These are phyloP conservation scores for Mangifera indica DNA, from an alignment of 345 rosid species.

Conservation along the genomic window DNA sequence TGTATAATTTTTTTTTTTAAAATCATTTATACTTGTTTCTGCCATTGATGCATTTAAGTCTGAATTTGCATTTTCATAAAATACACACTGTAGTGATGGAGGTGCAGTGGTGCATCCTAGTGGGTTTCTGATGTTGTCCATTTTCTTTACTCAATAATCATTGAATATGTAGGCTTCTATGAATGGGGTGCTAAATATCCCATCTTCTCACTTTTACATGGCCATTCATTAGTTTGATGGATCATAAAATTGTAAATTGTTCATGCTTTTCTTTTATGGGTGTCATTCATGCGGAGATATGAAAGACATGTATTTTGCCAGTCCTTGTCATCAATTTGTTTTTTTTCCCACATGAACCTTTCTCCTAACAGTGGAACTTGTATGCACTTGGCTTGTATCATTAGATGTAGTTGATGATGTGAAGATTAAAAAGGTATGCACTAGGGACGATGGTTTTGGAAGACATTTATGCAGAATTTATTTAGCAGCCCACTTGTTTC, in stretches of 20 bases:
- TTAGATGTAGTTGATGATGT: neutral
- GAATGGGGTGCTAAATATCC: neutral
- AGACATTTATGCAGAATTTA: neutral
- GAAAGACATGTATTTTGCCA: neutral
- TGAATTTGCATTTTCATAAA: too few species aligned
- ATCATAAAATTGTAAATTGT: too few species aligned
- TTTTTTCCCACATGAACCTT: neutral
- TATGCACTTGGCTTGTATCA: neutral
- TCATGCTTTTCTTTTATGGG: neutral
- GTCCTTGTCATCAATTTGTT: neutral
- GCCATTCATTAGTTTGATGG: neutral
- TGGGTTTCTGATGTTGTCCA: neutral
- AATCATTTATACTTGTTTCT: neutral
- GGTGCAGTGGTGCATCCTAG: neutral
- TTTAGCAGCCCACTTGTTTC: neutral
- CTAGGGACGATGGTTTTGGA: neutral
- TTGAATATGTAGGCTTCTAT: neutral
- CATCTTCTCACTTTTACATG: neutral
- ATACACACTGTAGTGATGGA: neutral
- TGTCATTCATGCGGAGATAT: neutral
- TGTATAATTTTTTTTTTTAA: neutral
- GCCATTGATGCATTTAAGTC: neutral
- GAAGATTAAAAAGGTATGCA: slow-evolving; percentile 11
- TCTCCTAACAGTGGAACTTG: neutral
- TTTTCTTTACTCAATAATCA: neutral